These are phyloP conservation scores for Larix kaempferi DNA, from an alignment of 75 land plant species.

Conservation along the genomic window DNA sequence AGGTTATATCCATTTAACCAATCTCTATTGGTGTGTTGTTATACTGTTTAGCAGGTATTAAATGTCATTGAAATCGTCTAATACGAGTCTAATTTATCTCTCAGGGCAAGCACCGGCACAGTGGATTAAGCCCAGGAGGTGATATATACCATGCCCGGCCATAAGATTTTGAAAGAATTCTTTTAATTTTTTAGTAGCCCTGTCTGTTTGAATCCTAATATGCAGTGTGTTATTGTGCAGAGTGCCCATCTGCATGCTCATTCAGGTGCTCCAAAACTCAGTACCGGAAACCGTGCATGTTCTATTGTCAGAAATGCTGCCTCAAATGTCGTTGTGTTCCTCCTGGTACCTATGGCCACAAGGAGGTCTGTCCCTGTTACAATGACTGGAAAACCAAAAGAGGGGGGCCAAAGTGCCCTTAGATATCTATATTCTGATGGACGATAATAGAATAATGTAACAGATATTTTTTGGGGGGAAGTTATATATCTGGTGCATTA, in stretches of 20 bases:
- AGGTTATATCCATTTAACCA: background rate
- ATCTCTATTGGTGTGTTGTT: background rate
- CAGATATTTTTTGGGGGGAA: too few species aligned
- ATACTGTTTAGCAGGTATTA: background rate
- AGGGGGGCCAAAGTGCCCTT: slow-evolving; percentile 34
- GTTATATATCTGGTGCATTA: too few species aligned
- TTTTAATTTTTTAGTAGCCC: background rate
- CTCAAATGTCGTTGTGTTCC: slow-evolving; percentile 29
- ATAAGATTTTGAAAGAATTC: background rate
- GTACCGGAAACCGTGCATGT: slow-evolving; percentile 21
- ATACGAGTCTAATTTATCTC: background rate
- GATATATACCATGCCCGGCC: background rate
- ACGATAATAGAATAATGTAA: too few species aligned
- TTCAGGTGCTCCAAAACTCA: slow-evolving; percentile 25
- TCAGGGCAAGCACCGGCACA: slow-evolving; percentile 2
- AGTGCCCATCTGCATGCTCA: slow-evolving; percentile 23
- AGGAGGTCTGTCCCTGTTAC: slow-evolving; percentile 37
- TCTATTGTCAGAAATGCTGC: slow-evolving; percentile 33
- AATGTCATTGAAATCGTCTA: background rate
- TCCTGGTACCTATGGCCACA: slow-evolving; percentile 32
- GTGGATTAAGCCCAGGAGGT: slow-evolving; percentile 6
- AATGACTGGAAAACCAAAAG: slow-evolving; percentile 27
- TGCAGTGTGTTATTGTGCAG: slow-evolving; percentile 5
- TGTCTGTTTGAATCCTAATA: background rate
- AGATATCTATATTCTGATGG: background rate